Percentiles rank a stretch among this genome's conserved stretches.
phyloP scores from a whole-genome alignment of 2,329 filamentous ascomycete species.

The Achaetomium macrosporum region DNA sequence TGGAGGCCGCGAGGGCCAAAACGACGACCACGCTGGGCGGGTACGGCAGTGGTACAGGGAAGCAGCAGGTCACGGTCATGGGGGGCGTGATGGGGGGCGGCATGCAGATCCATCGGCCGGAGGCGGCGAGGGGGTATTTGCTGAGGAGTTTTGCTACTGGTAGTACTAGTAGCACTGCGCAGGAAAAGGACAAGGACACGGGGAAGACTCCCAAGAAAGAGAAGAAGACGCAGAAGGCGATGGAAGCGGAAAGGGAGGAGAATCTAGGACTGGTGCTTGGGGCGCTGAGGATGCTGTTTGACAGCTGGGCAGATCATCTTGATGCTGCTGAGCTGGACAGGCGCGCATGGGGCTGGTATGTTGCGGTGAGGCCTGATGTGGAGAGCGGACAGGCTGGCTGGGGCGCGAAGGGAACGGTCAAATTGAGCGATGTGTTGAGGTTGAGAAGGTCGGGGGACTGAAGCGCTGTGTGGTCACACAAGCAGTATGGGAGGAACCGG shows the following conservation, averaged over 20 bases:
- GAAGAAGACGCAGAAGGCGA: slow-evolving; percentile 45
- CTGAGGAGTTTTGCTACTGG: slow-evolving; percentile 52
- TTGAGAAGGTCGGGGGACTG: slow-evolving; percentile 38
- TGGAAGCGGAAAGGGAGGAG: slow-evolving; percentile 57
- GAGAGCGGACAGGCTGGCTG: slow-evolving; percentile 69
- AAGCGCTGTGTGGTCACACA: not conserved
- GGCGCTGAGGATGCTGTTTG: slow-evolving; percentile 64
- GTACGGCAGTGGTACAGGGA: slow-evolving; percentile 24
- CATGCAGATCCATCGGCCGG: slow-evolving; percentile 69
- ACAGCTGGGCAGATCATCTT: slow-evolving; percentile 66
- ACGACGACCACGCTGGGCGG: slow-evolving; percentile 29
- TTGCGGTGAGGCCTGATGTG: slow-evolving; percentile 68
- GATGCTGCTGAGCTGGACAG: slow-evolving; percentile 62
- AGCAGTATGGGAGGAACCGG: not conserved
- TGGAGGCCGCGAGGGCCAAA: slow-evolving; percentile 41
- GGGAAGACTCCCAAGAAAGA: slow-evolving; percentile 33
- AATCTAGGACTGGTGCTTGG: slow-evolving; percentile 66
- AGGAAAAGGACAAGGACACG: slow-evolving; percentile 13
- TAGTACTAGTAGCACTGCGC: slow-evolving; percentile 34
- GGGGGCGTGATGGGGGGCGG: slow-evolving; percentile 45
- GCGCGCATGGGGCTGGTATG: slow-evolving; percentile 78
- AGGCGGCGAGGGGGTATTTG: slow-evolving; percentile 57
- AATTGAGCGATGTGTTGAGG: slow-evolving; percentile 59
- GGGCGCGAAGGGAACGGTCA: slow-evolving; percentile 72
- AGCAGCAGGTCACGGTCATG: slow-evolving; percentile 29